A percentile compares a stretch with the other conserved stretches of the same genome.
These are phyloP conservation scores for Rhodotorula kratochvilovae DNA, from an alignment of 768 basidiomycete species.

Conservation along the genomic window DNA sequence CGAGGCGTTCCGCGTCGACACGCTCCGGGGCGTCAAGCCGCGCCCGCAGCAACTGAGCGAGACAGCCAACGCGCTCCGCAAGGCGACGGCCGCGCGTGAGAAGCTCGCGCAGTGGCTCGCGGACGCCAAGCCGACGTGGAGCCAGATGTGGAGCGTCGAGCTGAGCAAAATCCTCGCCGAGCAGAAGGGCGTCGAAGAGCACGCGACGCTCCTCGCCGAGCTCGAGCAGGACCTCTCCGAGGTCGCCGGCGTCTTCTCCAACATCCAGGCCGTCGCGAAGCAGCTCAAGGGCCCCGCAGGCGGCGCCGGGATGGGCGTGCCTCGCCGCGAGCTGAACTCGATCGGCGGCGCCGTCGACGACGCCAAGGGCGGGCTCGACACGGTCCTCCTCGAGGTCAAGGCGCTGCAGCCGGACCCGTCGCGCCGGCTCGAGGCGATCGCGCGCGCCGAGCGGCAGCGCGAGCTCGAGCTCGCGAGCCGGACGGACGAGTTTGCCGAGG, in stretches of 20 bases:
- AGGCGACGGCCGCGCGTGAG: conserved; percentile 61
- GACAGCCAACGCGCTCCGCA: conserved; percentile 66
- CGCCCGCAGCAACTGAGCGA: conserved; percentile 56
- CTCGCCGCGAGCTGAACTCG: neutral
- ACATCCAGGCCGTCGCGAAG: conserved; percentile 72
- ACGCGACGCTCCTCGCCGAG: conserved; percentile 84
- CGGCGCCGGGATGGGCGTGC: conserved; percentile 55
- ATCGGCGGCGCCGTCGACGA: conserved; percentile 53
- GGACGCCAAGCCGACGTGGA: conserved; percentile 92
- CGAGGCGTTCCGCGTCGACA: conserved; percentile 81
- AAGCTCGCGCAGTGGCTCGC: conserved; percentile 80
- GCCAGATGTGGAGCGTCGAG: conserved; percentile 97
- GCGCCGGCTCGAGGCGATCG: conserved; percentile 84
- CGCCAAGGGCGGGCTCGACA: conserved; percentile 62
- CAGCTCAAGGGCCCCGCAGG: conserved; percentile 52
- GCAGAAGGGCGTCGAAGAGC: conserved; percentile 86
- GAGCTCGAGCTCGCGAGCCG: conserved; percentile 66
- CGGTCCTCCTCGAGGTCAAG: conserved; percentile 85
- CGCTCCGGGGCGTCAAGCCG: conserved; percentile 79
- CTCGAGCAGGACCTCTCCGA: conserved; percentile 88
- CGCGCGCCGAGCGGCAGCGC: conserved; percentile 70
- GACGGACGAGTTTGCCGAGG: conserved; percentile 77
- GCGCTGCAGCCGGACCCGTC: conserved; percentile 76
- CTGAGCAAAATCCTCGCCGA: conserved; percentile 94
- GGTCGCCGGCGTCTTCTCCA: conserved; percentile 75